Base-by-base conservation (phyloP, 1,284 basidiomycete species). In the Schizophyllum commune region DNA sequence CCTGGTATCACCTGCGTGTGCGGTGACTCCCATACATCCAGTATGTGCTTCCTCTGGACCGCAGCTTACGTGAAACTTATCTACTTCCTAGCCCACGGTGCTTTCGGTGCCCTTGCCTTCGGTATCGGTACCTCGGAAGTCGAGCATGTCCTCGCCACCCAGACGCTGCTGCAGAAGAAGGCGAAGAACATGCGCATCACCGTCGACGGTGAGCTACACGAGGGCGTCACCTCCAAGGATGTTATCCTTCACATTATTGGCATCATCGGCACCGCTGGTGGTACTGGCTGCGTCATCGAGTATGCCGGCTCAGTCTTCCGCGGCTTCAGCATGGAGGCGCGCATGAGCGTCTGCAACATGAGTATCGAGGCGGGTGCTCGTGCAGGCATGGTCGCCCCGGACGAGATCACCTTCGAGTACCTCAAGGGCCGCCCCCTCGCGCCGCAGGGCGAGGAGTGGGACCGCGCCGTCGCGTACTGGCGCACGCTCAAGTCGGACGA, bases 341-440 rank as follows among this genome's bases (percentile, higher is more conserved):
- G 94, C 58, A 97, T 97, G 94, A 95, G 92, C 68, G 93, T 94
- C 67, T 97, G 94, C 77, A 98, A 98, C 79, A 98, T 98, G 95
- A 94, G 92, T 65, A 97, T 98, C 72, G 95, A 98, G 75, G 96
- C 88, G 63, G 95, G 95, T 71, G 96, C 95, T 65, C 86, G 95
- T 69, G 94, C 94, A 5, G 95, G 95, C 61, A 95, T 98, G 93
- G 85, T 98, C 65, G 95, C 94, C 11, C 94, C 95, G 0, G 95
- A 98, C 73, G 91, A 96, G 47, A 78, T 89, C 65, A 98, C 96
- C 7, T 96, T 97, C 73, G 80, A 81, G 58, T 98, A 98, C 75
- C 87, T 98, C 65, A 85, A 84, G 64, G 86, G 87, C 61, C 89
- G 94, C 57, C 95, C 95, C 59, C 81, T 98, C 59, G 85, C 91